Evolutionary conservation across 2,329 filamentous ascomycete species (phyloP).

Genomic region (Fusarium globosum): DNA sequence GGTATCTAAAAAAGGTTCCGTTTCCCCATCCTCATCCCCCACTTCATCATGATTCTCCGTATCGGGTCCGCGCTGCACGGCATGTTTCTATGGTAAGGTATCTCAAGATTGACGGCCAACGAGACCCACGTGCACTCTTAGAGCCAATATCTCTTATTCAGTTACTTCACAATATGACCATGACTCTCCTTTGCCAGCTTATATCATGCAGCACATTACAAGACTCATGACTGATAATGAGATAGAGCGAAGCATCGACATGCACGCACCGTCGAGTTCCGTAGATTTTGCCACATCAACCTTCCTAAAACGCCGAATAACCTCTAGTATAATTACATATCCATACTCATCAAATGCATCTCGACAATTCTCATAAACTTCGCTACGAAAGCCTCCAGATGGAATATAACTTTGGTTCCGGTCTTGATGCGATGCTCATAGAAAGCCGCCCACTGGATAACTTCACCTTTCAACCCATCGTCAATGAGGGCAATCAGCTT

Average conservation of each 20-base stretch:
- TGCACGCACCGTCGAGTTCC: constrained; percentile 18
- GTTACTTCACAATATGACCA: not conserved
- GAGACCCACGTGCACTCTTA: constrained; percentile 4
- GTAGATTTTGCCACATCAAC: constrained; percentile 25
- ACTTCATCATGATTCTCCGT: constrained; percentile 17
- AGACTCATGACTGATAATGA: not conserved
- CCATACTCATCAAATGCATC: constrained; percentile 91
- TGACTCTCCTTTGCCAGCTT: not conserved
- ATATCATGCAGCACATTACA: not conserved
- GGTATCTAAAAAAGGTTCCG: constrained; percentile 20
- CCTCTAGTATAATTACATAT: constrained; percentile 59
- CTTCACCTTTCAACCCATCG: constrained; percentile 88
- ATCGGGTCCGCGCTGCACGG: constrained; percentile 8
- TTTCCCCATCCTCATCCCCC: constrained; percentile 40
- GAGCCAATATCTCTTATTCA: not conserved
- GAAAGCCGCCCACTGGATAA: constrained; percentile 96
- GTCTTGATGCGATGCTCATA: constrained; percentile 95
- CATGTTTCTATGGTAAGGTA: not conserved
- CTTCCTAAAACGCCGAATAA: constrained; percentile 43
- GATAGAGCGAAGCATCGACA: not conserved
- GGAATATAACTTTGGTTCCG: constrained; percentile 96
- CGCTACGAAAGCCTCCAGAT: constrained; percentile 96
- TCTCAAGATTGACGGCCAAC: constrained; percentile 2
- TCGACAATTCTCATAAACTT: constrained; percentile 98
- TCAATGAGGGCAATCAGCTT: constrained; percentile 90